Conservation (phyloP, 345 rosid species). For the Reutealis trisperma region DNA sequence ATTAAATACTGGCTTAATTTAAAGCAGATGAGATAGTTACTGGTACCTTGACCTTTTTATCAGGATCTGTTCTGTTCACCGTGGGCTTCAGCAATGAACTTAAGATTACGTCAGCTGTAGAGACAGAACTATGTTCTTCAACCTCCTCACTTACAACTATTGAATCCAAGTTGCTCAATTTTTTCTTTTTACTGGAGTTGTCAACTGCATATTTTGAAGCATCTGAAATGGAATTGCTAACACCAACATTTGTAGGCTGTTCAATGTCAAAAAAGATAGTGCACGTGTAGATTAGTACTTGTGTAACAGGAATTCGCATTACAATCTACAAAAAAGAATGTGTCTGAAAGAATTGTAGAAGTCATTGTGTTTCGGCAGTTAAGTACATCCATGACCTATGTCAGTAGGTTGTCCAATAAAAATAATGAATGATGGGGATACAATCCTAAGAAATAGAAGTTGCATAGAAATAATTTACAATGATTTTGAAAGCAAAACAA, state of each 20-base stretch:
- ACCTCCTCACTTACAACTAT: conserved; percentile 28
- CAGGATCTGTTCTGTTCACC: conserved; percentile 22
- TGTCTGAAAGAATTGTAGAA: not conserved
- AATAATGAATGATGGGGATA: not conserved
- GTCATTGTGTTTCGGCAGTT: not conserved
- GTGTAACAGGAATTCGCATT: not conserved
- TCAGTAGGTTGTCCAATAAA: not conserved
- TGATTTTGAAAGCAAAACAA: not conserved
- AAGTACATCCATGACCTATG: not conserved
- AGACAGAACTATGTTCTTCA: conserved; percentile 42
- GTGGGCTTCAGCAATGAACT: conserved; percentile 30
- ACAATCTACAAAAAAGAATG: not conserved
- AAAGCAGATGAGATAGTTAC: conserved; percentile 5
- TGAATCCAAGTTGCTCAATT: conserved; percentile 21
- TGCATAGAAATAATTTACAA: not conserved
- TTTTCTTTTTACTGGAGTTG: conserved; percentile 22
- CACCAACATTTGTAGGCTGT: conserved; percentile 40
- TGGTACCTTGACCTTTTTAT: conserved; percentile 15
- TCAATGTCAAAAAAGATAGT: conserved; percentile 15
- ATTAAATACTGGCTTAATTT: conserved; percentile 3
- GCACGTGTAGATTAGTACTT: not conserved
- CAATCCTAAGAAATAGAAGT: not conserved
- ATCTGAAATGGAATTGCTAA: conserved; percentile 15
- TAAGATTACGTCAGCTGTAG: conserved; percentile 32
- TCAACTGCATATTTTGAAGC: conserved; percentile 12